A percentile compares a stretch with the other conserved stretches of the same genome.
Evolutionary conservation across 305 asterid species (phyloP).

Genomic region (Fraxinus baroniana): DNA sequence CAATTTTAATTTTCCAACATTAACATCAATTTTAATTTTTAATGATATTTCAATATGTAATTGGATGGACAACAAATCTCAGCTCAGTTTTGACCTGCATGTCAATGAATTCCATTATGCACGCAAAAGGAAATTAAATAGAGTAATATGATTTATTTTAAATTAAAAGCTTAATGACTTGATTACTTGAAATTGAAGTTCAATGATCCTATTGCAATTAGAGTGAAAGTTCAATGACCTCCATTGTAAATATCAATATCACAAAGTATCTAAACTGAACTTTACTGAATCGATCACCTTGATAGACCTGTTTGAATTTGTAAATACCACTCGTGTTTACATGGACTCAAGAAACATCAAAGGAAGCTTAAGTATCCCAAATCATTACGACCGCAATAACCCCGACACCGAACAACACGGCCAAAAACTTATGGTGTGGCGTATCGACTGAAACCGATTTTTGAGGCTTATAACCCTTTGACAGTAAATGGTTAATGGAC

Average conservation of each 20-base stretch:
- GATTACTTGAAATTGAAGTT: neutral
- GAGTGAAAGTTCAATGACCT: neutral
- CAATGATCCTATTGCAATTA: neutral
- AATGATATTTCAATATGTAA: too few species aligned
- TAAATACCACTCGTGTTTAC: neutral
- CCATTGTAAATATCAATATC: too few species aligned
- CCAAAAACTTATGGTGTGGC: conserved; percentile 57
- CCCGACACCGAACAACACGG: conserved; percentile 68
- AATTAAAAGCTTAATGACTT: neutral
- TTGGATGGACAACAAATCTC: too few species aligned
- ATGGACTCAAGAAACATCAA: neutral
- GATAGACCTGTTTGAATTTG: neutral
- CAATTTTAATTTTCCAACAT: too few species aligned
- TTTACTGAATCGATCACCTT: neutral
- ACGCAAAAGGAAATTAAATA: too few species aligned
- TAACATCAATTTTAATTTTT: too few species aligned
- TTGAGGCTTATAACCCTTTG: conserved; percentile 63
- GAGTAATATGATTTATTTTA: too few species aligned
- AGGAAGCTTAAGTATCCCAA: conserved; percentile 45
- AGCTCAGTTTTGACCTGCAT: too few species aligned
- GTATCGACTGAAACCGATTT: conserved; percentile 38
- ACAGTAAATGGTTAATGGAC: conserved; percentile 70
- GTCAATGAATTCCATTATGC: too few species aligned
- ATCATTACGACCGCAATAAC: conserved; percentile 90
- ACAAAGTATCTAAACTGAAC: neutral